phyloP scores from a whole-genome alignment of 352 stramenopile species.

The Phytopythium mirpurense region DNA sequence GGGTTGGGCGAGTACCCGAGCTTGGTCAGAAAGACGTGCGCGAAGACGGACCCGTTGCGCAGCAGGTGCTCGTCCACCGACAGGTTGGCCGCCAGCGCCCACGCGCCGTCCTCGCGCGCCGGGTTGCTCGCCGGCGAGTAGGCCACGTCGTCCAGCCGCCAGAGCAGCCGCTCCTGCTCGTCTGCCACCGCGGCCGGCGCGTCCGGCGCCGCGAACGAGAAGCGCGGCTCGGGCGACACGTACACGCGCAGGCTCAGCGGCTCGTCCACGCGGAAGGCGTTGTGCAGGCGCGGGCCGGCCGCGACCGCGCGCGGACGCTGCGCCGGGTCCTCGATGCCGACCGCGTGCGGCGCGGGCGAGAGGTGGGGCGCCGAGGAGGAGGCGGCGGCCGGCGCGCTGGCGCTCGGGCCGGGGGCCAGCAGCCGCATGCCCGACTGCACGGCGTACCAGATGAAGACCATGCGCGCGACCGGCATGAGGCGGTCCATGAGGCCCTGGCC shows the following conservation, averaged over 20 bases:
- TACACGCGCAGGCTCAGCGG: slow-evolving; percentile 61
- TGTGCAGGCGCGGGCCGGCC: slow-evolving; percentile 25
- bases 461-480: slow-evolving; percentile 59
- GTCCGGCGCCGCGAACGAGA: slow-evolving; percentile 40
- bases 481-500: slow-evolving; percentile 46
- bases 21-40: slow-evolving; percentile 84
- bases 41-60: slow-evolving; percentile 73
- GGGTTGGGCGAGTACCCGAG: slow-evolving; percentile 67
- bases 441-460: slow-evolving; percentile 81
- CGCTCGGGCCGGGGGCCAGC: slow-evolving; percentile 19
- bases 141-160: slow-evolving; percentile 45
- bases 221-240: slow-evolving; percentile 37
- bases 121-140: slow-evolving; percentile 48
- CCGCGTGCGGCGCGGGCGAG: background rate
- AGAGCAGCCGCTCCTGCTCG: slow-evolving; percentile 59
- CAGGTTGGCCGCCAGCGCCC: slow-evolving; percentile 55
- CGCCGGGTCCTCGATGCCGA: slow-evolving; percentile 12
- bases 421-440: slow-evolving; percentile 53
- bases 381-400: background rate
- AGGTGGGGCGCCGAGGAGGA: background rate
- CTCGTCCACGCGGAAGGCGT: slow-evolving; percentile 55
- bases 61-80: slow-evolving; percentile 63
- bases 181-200: slow-evolving; percentile 13
- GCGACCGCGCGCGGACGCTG: background rate
- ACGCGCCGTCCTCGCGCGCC: slow-evolving; percentile 41